phyloP scores from a whole-genome alignment of 169 alveolate species.

The Theileria annulata region DNA sequence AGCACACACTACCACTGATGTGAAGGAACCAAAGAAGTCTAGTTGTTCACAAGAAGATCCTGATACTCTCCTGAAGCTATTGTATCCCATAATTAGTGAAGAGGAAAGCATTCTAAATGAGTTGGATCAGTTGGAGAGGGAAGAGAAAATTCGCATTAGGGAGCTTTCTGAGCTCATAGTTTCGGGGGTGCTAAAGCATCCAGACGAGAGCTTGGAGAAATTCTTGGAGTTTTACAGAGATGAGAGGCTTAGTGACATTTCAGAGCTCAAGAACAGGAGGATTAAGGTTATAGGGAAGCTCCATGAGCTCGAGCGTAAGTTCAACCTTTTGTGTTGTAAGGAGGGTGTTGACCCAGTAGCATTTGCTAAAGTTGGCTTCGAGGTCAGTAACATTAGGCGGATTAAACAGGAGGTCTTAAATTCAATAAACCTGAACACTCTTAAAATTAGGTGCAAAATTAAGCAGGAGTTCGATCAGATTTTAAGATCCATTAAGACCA shows the following conservation, averaged over 20 bases:
- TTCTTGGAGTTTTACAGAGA: slow-evolving; percentile 49
- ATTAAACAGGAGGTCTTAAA: slow-evolving; percentile 56
- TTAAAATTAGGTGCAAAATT: slow-evolving; percentile 51
- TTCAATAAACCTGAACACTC: slow-evolving; percentile 31
- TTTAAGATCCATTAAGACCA: background rate
- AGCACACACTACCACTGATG: background rate
- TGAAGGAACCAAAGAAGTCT: background rate
- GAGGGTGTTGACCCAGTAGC: slow-evolving; percentile 37
- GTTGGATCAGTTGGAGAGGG: slow-evolving; percentile 26
- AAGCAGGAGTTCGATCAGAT: slow-evolving; percentile 53
- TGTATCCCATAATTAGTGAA: slow-evolving; percentile 45
- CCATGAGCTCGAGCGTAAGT: slow-evolving; percentile 59
- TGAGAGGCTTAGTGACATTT: slow-evolving; percentile 59
- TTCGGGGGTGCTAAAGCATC: slow-evolving; percentile 14
- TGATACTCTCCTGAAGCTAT: slow-evolving; percentile 32
- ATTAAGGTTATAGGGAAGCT: slow-evolving; percentile 57
- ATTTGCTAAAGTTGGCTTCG: slow-evolving; percentile 39
- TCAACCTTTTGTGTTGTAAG: slow-evolving; percentile 45
- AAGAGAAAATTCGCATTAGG: slow-evolving; percentile 26
- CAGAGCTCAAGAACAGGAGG: slow-evolving; percentile 29
- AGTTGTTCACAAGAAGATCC: background rate
- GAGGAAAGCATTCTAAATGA: slow-evolving; percentile 48
- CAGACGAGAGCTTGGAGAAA: slow-evolving; percentile 13
- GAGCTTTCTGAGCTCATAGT: slow-evolving; percentile 20
- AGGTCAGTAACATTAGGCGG: slow-evolving; percentile 38